Evolutionary conservation across 75 land plant species (phyloP).

Genomic region (Pseudotsuga menziesii): DNA sequence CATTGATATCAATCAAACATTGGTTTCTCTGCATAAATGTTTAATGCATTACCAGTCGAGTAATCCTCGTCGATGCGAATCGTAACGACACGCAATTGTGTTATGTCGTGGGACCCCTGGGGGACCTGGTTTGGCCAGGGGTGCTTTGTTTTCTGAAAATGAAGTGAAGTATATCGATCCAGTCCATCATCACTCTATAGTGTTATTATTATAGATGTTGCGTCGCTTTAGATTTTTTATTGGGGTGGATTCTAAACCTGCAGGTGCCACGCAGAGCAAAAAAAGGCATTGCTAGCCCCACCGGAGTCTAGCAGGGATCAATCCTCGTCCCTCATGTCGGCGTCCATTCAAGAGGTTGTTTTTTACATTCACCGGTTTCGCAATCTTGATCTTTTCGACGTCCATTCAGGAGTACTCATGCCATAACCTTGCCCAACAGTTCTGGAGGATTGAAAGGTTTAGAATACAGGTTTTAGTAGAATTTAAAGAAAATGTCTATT

Average conservation of each 20-base stretch:
- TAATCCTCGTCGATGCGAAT: too few relatives aligned
- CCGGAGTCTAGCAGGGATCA: too few relatives aligned
- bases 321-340: slow-evolving; percentile 39
- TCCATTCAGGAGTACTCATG: too few relatives aligned
- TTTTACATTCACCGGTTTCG: slow-evolving; percentile 83
- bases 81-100: too few relatives aligned
- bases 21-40: too few relatives aligned
- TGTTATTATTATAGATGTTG: slow-evolving; percentile 26
- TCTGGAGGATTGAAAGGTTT: too few relatives aligned
- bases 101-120: neutral
- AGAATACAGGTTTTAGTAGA: too few relatives aligned
- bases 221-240: slow-evolving; percentile 30
- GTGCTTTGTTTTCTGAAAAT: neutral
- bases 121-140: neutral
- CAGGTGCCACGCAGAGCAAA: slow-evolving; percentile 1
- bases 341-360: slow-evolving; percentile 57
- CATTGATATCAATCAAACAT: too few relatives aligned
- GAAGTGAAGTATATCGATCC: neutral
- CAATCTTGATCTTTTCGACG: slow-evolving; percentile 74
- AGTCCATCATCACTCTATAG: neutral
- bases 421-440: too few relatives aligned
- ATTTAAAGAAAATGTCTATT: too few relatives aligned
- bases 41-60: too few relatives aligned
- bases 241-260: slow-evolving; percentile 22
- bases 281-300: neutral